Evolutionary conservation across 179 eudicot species (phyloP), one percentile per base, ranked within the genome.

Genomic region (Sideroxylon spinosum): DNA sequence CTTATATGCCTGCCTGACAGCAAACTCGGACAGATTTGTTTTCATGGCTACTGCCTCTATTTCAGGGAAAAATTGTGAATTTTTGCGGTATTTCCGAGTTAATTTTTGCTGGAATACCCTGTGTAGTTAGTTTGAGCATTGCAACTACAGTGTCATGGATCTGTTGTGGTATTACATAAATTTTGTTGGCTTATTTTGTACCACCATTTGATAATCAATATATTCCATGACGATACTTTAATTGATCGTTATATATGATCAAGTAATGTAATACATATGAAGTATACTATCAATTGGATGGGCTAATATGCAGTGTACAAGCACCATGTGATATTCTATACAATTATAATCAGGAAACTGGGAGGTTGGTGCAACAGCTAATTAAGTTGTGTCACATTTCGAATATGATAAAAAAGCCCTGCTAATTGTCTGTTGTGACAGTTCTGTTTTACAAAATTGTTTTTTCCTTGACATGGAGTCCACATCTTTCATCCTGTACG

Each of bases 101-200:
- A 17, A 17, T 72, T 37, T 28, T 23, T 7, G 26, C 46, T 9
- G 28, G 74, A 49, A 16, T 17, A 55, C 44, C 63, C 49, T 73
- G 14, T 28, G 44, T 73, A 10, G 23, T 55, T 53, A 63, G 64
- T 73, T 55, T 73, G 48, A 55, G 46, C 49, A 9, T 26, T 20
- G n/a, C 57, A 71, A 71, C n/a, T 71, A 22, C 10, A 22, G 23
- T 71, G 61, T 49, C 61, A 53, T 71, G 37, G 75, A 26, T 49
- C 57, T 71, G 22, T 14, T 71, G 22, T 71, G 16, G 62, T 13
- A 53, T 71, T 71, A 29, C 52, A 50, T 70, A 20, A 59, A 59
- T 59, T 59, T 59, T 57, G 22, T 57, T 57, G 22, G 62, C 22
- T 14, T 49, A 69, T 37, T 49, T 69, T 37, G 44, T 37, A 37